phyloP scores from a whole-genome alignment of 2,329 filamentous ascomycete species.

The Aspergillus neoniger region DNA sequence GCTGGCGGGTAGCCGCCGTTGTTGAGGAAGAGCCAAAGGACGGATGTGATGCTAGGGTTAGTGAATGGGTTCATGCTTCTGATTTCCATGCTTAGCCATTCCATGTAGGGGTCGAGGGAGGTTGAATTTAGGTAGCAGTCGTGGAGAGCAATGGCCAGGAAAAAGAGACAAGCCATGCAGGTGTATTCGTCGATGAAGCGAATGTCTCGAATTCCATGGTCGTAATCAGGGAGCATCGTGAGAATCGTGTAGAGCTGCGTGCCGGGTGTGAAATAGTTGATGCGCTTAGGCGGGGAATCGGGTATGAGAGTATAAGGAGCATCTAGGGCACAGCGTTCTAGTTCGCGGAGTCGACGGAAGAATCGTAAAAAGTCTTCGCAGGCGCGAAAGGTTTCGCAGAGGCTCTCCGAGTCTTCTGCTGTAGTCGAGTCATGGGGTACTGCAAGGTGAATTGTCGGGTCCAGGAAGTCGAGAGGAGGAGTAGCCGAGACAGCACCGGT shows the following conservation, averaged over 20 bases:
- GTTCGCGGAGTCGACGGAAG: slow-evolving; percentile 29
- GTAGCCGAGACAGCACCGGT: slow-evolving; percentile 29
- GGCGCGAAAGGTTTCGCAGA: slow-evolving; percentile 26
- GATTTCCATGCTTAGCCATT: slow-evolving; percentile 31
- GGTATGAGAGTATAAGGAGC: slow-evolving; percentile 14
- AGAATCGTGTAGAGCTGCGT: slow-evolving; percentile 31
- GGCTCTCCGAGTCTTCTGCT: slow-evolving; percentile 21
- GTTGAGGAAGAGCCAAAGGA: slow-evolving; percentile 35
- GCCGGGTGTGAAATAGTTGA: slow-evolving; percentile 24
- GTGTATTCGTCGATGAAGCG: slow-evolving; percentile 37
- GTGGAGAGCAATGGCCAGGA: slow-evolving; percentile 31
- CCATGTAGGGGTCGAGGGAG: slow-evolving; percentile 31
- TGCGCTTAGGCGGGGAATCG: slow-evolving; percentile 6
- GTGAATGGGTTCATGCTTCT: slow-evolving; percentile 25
- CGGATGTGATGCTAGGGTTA: slow-evolving; percentile 32
- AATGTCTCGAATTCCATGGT: slow-evolving; percentile 35
- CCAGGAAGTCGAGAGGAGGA: slow-evolving; percentile 28
- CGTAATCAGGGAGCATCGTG: slow-evolving; percentile 33
- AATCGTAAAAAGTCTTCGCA: slow-evolving; percentile 37
- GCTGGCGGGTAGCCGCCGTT: slow-evolving; percentile 30
- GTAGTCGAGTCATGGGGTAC: slow-evolving; percentile 14
- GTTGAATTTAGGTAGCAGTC: slow-evolving; percentile 29
- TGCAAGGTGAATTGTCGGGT: slow-evolving; percentile 24
- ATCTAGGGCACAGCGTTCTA: slow-evolving; percentile 25
- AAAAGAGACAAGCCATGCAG: slow-evolving; percentile 35